These are phyloP conservation scores for Apiospora marii DNA, from an alignment of 2,329 filamentous ascomycete species.

Conservation along the genomic window DNA sequence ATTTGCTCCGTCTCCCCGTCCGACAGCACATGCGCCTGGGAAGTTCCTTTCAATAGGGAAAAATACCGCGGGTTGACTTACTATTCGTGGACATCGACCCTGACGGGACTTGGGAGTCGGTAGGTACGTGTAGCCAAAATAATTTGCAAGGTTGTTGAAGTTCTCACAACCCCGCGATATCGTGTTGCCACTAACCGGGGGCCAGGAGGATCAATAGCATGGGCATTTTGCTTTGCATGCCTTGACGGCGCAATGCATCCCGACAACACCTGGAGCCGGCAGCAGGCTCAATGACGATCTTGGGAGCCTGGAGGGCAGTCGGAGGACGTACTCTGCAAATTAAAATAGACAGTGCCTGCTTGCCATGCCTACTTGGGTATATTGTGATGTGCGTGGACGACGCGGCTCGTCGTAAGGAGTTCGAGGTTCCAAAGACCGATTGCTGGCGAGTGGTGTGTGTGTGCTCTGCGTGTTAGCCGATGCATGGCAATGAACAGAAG, in stretches of 20 bases:
- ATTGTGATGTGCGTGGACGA: not conserved
- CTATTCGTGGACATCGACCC: not conserved
- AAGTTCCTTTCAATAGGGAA: not conserved
- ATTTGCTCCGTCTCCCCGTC: not conserved
- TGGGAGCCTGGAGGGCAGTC: not conserved
- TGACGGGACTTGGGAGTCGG: not conserved
- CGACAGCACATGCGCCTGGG: constrained; percentile 15
- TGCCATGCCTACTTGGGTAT: not conserved
- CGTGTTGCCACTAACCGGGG: not conserved
- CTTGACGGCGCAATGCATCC: not conserved
- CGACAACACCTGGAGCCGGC: not conserved
- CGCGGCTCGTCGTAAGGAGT: constrained; percentile 19
- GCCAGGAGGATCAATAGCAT: not conserved
- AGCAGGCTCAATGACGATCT: constrained; percentile 9
- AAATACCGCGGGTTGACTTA: not conserved
- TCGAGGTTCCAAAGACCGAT: not conserved
- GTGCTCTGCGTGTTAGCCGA: constrained; percentile 8
- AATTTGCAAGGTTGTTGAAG: constrained; percentile 1
- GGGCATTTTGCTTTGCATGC: not conserved
- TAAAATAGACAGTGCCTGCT: not conserved
- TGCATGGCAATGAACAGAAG: constrained; percentile 6
- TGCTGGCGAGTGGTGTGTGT: not conserved
- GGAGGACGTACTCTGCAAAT: not conserved
- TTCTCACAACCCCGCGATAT: not conserved
- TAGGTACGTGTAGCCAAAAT: too few relatives aligned